Evolutionary conservation across 257 asterid species (phyloP).

Genomic region (Prunella vulgaris): DNA sequence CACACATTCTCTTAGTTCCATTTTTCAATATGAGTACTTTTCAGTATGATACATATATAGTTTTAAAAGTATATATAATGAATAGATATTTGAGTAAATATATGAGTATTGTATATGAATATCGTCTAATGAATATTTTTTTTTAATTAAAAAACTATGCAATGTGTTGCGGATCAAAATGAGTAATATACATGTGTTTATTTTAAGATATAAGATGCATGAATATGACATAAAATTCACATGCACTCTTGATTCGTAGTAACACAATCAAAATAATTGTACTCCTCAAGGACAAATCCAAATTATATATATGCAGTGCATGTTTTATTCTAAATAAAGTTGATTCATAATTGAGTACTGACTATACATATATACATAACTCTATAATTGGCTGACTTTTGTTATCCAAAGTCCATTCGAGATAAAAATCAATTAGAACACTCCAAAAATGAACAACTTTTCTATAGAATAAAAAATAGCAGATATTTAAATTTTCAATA

Average conservation of each 20-base stretch:
- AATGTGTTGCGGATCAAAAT: too few relatives aligned
- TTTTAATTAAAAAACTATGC: too few relatives aligned
- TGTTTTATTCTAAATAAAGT: not conserved
- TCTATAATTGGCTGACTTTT: not conserved
- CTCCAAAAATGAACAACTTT: not conserved
- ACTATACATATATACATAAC: not conserved
- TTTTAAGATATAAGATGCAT: not conserved
- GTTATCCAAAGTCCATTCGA: not conserved
- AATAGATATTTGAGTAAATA: too few relatives aligned
- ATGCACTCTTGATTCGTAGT: not conserved
- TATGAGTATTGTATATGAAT: too few relatives aligned
- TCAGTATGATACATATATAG: too few relatives aligned
- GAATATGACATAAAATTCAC: not conserved
- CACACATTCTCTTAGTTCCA: not conserved
- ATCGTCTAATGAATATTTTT: too few relatives aligned
- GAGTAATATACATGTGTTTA: too few relatives aligned
- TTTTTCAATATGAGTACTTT: too few relatives aligned
- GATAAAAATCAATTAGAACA: not conserved
- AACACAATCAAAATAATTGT: not conserved
- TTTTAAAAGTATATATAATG: too few relatives aligned
- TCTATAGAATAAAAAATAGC: not conserved
- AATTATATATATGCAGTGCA: not conserved
- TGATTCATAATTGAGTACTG: not conserved
- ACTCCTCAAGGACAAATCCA: not conserved
- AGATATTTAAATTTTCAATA: not conserved